Conservation (phyloP, 768 basidiomycete genomes). For the Cystobasidium onofrii region DNA sequence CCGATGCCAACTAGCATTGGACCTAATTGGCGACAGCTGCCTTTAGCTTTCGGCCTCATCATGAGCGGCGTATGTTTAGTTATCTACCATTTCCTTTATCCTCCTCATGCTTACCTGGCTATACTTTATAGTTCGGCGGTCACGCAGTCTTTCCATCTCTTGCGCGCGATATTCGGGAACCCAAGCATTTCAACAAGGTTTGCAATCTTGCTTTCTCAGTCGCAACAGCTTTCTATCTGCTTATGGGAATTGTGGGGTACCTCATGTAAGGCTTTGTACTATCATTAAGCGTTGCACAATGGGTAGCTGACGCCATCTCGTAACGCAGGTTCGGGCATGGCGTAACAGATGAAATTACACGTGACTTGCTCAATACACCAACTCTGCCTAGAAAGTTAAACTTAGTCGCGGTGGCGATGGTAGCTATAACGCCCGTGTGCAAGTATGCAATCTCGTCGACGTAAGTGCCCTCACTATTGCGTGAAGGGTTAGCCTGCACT, state of each 20-base stretch:
- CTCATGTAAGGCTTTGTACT: slow-evolving; percentile 64
- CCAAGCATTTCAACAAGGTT: slow-evolving; percentile 68
- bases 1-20: slow-evolving; percentile 62
- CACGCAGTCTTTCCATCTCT: slow-evolving; percentile 87
- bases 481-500: no score
- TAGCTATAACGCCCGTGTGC: slow-evolving; percentile 55
- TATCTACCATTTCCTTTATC: slow-evolving; percentile 7
- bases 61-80: slow-evolving; percentile 65
- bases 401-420: slow-evolving; percentile 69
- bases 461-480: slow-evolving; percentile 59
- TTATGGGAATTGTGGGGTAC: slow-evolving; percentile 74
- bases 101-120: no score
- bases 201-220: slow-evolving; percentile 67
- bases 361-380: slow-evolving; percentile 63
- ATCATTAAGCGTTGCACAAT: not conserved
- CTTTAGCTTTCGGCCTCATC: slow-evolving; percentile 76
- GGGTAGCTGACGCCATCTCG: slow-evolving; percentile 26
- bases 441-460: slow-evolving; percentile 79
- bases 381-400: slow-evolving; percentile 68
- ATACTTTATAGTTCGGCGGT: slow-evolving; percentile 88
- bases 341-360: slow-evolving; percentile 54
- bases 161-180: slow-evolving; percentile 77
- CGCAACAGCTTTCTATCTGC: slow-evolving; percentile 50
- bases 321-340: slow-evolving; percentile 39
- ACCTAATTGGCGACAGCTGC: slow-evolving; percentile 56